phyloP scores from a whole-genome alignment of 2,329 filamentous ascomycete species.

The Colletotrichum phormii region DNA sequence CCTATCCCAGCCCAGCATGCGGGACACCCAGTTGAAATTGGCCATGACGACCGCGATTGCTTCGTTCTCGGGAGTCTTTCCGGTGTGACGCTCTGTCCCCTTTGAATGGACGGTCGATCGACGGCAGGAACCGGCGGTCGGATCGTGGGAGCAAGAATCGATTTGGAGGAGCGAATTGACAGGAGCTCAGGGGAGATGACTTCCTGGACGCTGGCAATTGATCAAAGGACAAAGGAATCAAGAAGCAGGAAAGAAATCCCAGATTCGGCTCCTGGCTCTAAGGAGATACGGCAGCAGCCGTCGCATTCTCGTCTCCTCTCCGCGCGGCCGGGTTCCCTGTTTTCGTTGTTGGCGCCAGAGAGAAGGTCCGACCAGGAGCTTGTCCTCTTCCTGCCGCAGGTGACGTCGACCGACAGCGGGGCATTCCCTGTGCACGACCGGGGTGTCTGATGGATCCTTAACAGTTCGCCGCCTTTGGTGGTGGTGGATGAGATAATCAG shows the following conservation, averaged over 20 bases:
- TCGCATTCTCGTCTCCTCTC: neutral
- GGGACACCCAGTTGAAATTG: conserved; percentile 45
- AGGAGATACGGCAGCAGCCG: neutral
- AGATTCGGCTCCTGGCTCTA: neutral
- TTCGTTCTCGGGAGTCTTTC: neutral
- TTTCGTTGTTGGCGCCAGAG: neutral
- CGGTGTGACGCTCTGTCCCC: neutral
- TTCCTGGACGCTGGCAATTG: neutral
- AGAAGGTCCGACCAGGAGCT: conserved; percentile 10
- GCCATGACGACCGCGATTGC: conserved; percentile 37
- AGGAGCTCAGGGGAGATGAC: neutral
- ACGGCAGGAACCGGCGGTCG: neutral
- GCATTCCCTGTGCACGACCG: neutral
- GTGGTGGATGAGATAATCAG: neutral
- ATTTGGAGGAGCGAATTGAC: neutral
- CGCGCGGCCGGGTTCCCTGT: conserved; percentile 14
- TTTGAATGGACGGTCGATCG: neutral
- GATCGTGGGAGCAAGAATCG: neutral
- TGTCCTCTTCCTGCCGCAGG: conserved; percentile 3
- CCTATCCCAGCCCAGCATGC: conserved; percentile 50
- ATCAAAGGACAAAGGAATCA: neutral
- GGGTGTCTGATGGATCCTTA: neutral
- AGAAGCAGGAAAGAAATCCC: neutral
- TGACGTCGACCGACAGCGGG: conserved; percentile 32
- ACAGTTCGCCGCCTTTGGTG: fast-evolving